Evolutionary conservation across 257 asterid species (phyloP), one percentile per base, ranked within the genome.

Genomic region (Striga asiatica): DNA sequence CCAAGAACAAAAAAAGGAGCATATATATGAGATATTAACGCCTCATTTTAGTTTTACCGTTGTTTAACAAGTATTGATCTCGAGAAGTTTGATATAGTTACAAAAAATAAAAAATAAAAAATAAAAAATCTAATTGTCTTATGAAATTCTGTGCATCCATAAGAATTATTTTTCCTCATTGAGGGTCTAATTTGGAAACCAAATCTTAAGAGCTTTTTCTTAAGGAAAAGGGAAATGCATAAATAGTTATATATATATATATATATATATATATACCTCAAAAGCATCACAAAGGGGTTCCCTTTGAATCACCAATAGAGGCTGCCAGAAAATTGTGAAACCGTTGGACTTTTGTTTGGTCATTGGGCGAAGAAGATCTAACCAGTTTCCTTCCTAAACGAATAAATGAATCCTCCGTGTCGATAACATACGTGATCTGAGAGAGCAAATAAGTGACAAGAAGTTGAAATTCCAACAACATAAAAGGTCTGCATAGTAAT

Each of bases 351-450:
- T 70, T 81, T 32, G 71, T 61, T 64, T 74, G 71, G 54, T 73
- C 18, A 34, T 58, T 70, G 23, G 48, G 31, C 4, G 74, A 54
- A 52, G 71, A 58, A n/a, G n/a, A n/a, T n/a, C n/a, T 19, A 18
- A 64, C 68, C 67, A 71, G 74, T 67, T 67, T 80, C 74, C 81
- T 74, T 47, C 86, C 87, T 70, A 56, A 9, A 18, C 98, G 96
- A 66, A 75, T 64, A 64, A 83, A 89, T 80, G 39, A 83, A 77
- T 89, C 98, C 84, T 86, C 96, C 0, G 98, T 83, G 76, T 89
- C 96, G 2, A 89, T 81, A 43, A 89, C 96, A 60, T 85, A 89
- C 2, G 85, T 83, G 63, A 89, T 83, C 97, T 89, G 86, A n/a
- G n/a, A 75, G 68, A 60, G 49, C 57, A 66, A 29, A 45, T 42